Conservation (phyloP, 2,329 filamentous ascomycete species). For the Lachnellula subtilissima region DNA sequence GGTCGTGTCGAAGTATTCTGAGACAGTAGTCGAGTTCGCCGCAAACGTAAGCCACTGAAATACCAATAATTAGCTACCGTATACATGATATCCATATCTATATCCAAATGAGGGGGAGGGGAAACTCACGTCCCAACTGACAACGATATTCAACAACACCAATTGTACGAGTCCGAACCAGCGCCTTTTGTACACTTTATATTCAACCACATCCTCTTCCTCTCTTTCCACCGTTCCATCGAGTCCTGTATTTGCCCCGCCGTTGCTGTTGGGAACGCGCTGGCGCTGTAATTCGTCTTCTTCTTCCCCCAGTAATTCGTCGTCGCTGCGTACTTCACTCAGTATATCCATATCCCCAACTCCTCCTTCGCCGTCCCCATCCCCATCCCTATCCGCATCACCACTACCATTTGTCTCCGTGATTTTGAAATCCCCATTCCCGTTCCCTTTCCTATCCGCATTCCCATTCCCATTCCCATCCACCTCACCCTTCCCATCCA, state of each 20-base stretch:
- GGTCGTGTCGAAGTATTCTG: conserved; percentile 69
- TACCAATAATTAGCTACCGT: conserved; percentile 5
- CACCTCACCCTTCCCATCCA: too few species aligned
- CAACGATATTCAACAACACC: conserved; percentile 82
- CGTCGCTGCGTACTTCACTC: conserved; percentile 27
- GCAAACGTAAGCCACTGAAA: conserved; percentile 88
- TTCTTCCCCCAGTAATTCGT: conserved; percentile 25
- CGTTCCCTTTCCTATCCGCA: conserved; percentile 8
- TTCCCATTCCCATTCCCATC: conserved; percentile 1
- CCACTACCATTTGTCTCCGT: conserved; percentile 13
- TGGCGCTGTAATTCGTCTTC: conserved; percentile 4
- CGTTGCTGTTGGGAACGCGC: not conserved
- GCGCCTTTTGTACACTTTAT: conserved; percentile 71
- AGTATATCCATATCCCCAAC: conserved; percentile 22
- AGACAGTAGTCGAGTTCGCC: conserved; percentile 69
- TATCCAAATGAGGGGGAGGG: not conserved
- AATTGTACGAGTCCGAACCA: conserved; percentile 86
- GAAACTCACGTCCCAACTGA: conserved; percentile 86
- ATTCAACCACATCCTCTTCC: conserved; percentile 25
- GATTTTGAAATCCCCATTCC: conserved; percentile 14
- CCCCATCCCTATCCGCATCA: not conserved
- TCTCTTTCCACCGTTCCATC: not conserved
- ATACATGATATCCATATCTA: not conserved
- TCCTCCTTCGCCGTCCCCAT: not conserved
- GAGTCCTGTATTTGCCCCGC: not conserved